Conservation (phyloP, 2,329 filamentous ascomycete species). For the Conoideocrella luteorostrata region DNA sequence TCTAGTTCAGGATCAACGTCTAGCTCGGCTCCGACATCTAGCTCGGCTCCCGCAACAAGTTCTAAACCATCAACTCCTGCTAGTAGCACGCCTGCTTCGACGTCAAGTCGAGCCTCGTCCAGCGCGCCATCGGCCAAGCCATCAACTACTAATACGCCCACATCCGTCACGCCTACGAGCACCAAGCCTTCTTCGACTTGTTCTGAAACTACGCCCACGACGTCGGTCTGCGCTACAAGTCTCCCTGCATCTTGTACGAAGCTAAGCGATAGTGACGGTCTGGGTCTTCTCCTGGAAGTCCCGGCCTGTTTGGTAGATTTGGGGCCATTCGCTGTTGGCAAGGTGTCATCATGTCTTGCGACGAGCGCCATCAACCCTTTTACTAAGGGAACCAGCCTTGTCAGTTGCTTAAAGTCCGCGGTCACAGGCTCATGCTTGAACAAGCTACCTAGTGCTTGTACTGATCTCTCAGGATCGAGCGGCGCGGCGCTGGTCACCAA, state of each 20-base stretch:
- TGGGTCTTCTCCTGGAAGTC: not conserved
- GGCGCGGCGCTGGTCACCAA: not conserved
- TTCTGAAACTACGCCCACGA: not conserved
- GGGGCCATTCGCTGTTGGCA: not conserved
- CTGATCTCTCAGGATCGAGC: not conserved
- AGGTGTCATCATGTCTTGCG: not conserved
- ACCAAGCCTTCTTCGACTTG: conserved; percentile 1
- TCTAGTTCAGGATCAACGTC: not conserved
- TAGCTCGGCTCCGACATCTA: not conserved
- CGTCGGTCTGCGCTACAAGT: conserved; percentile 2
- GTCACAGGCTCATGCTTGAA: conserved; percentile 1
- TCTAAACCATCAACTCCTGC: too few species aligned
- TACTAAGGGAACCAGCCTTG: not conserved
- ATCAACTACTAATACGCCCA: not conserved
- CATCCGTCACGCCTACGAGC: not conserved
- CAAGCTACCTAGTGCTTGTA: conserved; percentile 1
- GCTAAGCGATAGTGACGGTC: not conserved
- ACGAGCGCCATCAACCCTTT: not conserved
- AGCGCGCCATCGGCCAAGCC: not conserved
- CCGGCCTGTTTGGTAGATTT: not conserved
- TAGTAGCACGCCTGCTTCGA: too few species aligned
- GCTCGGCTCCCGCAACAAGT: too few species aligned
- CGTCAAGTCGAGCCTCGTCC: not conserved
- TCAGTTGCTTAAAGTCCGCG: not conserved
- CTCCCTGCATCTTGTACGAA: conserved; percentile 2